Conservation (phyloP, 2,329 filamentous ascomycete species). For the Colletotrichum sp. region DNA sequence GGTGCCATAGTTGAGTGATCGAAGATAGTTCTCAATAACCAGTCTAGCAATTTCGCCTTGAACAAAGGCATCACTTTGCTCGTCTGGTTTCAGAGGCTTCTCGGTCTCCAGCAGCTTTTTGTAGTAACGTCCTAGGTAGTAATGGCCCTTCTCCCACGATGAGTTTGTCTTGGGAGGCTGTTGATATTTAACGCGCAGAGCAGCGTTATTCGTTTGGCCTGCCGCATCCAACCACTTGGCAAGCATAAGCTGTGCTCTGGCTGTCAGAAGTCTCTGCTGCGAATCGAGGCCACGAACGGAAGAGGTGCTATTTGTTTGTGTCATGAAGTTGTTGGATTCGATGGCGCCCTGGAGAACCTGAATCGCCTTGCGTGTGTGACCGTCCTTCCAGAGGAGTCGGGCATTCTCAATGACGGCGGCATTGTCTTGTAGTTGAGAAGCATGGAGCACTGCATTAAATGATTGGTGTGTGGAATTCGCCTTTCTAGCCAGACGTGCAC, state of each 20-base stretch:
- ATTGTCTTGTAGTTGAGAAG: constrained; percentile 81
- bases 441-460: constrained; percentile 92
- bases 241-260: constrained; percentile 82
- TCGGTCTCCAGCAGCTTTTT: constrained; percentile 94
- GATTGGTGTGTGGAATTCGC: constrained; percentile 83
- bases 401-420: constrained; percentile 95
- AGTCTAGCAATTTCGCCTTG: constrained; percentile 86
- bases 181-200: constrained; percentile 82
- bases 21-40: constrained; percentile 91
- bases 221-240: constrained; percentile 97
- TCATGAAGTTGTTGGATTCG: constrained; percentile 76
- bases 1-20: constrained; percentile 85
- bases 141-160: constrained; percentile 96
- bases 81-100: constrained; percentile 74
- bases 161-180: constrained; percentile 73
- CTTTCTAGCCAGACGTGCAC: constrained; percentile 85
- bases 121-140: constrained; percentile 96
- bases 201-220: constrained; percentile 87
- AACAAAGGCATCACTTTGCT: constrained; percentile 78
- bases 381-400: constrained; percentile 89
- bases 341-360: constrained; percentile 90
- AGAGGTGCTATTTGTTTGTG: constrained; percentile 43
- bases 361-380: constrained; percentile 93
- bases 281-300: constrained; percentile 45
- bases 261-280: constrained; percentile 68